phyloP scores from a whole-genome alignment of 495 filamentous ascomycete species.

The Chaetomium fimeti region DNA sequence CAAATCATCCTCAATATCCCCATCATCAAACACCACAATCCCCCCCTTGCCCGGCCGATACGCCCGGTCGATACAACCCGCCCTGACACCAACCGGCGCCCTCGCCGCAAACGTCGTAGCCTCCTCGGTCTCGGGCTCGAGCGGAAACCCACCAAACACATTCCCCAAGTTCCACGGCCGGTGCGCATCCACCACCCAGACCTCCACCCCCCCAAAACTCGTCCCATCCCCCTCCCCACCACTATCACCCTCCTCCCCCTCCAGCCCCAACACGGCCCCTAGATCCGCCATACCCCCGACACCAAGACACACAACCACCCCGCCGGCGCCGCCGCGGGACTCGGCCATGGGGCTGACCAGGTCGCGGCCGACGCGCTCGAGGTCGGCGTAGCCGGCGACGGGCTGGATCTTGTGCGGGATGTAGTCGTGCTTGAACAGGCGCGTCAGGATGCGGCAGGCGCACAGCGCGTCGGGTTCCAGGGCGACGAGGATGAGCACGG shows the following conservation, averaged over 20 bases:
- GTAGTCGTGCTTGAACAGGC: constrained; percentile 90
- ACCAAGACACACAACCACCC: constrained; percentile 87
- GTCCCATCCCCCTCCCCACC: constrained; percentile 54
- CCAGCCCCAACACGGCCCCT: constrained; percentile 66
- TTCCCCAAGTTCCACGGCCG: constrained; percentile 94
- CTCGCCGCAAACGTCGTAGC: constrained; percentile 48
- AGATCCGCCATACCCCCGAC: constrained; percentile 89
- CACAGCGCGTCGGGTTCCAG: constrained; percentile 95
- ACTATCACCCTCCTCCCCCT: constrained; percentile 54
- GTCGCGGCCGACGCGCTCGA: constrained; percentile 71
- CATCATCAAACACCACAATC: constrained; percentile 91
- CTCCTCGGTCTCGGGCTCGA: constrained; percentile 49
- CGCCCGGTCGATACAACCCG: constrained; percentile 64
- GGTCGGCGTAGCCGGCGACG: constrained; percentile 86
- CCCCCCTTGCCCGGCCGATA: constrained; percentile 78
- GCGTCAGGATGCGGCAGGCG: constrained; percentile 89
- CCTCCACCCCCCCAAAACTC: constrained; percentile 66
- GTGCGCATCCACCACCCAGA: constrained; percentile 90
- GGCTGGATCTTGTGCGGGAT: constrained; percentile 98
- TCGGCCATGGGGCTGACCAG: constrained; percentile 80
- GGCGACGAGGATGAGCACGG: constrained; percentile 87
- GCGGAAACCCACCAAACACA: constrained; percentile 73
- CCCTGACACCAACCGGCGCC: constrained; percentile 50
- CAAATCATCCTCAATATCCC: constrained; percentile 91
- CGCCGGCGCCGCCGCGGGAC: constrained; percentile 73